Evolutionary conservation across 768 basidiomycete genomes (phyloP).

Genomic region (Mrakia gelida): DNA sequence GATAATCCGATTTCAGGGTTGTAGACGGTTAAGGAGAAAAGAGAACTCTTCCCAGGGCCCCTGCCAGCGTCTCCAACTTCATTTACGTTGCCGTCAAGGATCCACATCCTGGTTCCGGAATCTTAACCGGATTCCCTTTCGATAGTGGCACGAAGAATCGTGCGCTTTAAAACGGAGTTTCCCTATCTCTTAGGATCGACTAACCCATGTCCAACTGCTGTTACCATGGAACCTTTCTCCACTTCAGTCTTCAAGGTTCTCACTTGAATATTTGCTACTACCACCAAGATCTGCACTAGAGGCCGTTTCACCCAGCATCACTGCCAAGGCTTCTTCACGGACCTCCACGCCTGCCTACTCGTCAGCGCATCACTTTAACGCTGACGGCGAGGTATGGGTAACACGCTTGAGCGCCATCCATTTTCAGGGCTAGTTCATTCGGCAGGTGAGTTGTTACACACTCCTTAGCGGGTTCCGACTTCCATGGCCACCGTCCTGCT

Average conservation of each 20-base stretch:
- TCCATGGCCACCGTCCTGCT: conserved; percentile 61
- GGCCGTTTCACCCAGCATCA: conserved; percentile 68
- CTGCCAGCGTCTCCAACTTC: conserved; percentile 54
- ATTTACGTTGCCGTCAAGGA: conserved; percentile 66
- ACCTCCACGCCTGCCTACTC: conserved; percentile 76
- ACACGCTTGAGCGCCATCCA: conserved; percentile 83
- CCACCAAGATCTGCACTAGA: conserved; percentile 83
- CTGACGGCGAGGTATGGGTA: conserved; percentile 78
- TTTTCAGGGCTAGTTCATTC: conserved; percentile 88
- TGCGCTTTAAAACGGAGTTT: conserved; percentile 66
- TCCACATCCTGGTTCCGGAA: conserved; percentile 72
- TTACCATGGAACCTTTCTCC: conserved; percentile 67
- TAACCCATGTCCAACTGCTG: conserved; percentile 82
- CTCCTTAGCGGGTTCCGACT: conserved; percentile 80
- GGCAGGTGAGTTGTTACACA: conserved; percentile 83
- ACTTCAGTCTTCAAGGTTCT: conserved; percentile 83
- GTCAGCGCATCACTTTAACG: conserved; percentile 60
- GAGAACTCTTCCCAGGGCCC: conserved; percentile 68
- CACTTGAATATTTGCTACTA: conserved; percentile 85
- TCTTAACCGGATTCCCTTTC: conserved; percentile 75
- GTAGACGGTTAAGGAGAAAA: conserved; percentile 70
- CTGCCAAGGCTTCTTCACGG: conserved; percentile 73
- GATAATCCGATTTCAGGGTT: conserved; percentile 70
- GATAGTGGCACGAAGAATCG: conserved; percentile 62
- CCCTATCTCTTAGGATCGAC: conserved; percentile 77